Evolutionary conservation across 1,139 yeast genomes (phyloP).

Genomic region (Entelexis paramagnoliae): DNA sequence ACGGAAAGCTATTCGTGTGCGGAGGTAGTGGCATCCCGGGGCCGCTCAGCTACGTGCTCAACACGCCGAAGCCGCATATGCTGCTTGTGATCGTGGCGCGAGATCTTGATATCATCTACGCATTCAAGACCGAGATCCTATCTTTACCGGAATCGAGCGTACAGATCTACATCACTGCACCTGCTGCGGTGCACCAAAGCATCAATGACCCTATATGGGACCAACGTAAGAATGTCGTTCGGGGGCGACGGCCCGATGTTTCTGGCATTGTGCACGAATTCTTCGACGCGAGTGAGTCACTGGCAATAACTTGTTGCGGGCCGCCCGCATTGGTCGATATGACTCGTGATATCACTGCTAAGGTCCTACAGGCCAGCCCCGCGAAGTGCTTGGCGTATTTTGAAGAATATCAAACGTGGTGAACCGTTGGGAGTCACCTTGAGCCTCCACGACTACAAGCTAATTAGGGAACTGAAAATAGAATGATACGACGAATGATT

Average conservation of each 20-base stretch:
- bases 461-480: too few relatives aligned
- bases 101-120: slow-evolving; percentile 3
- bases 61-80: slow-evolving; percentile 1
- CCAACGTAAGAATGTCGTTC: neutral
- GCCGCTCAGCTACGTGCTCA: slow-evolving; percentile 18
- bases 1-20: slow-evolving; percentile 41
- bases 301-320: slow-evolving; percentile 37
- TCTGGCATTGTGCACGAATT: slow-evolving; percentile 33
- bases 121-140: slow-evolving; percentile 2
- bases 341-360: slow-evolving; percentile 29
- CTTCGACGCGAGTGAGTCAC: slow-evolving; percentile 27
- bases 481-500: too few relatives aligned
- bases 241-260: slow-evolving; percentile 24
- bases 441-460: too few relatives aligned
- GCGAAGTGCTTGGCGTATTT: slow-evolving; percentile 31
- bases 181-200: neutral
- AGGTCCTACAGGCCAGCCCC: slow-evolving; percentile 14
- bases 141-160: neutral
- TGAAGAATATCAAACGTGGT: slow-evolving; percentile 30
- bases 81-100: slow-evolving; percentile 7
- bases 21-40: slow-evolving; percentile 67
- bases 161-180: slow-evolving; percentile 8
- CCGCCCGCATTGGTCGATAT: slow-evolving; percentile 35
- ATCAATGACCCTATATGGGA: neutral
- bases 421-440: neutral